Evolutionary conservation across 129 eudicot species (phyloP).

Genomic region (Tagetes patula): DNA sequence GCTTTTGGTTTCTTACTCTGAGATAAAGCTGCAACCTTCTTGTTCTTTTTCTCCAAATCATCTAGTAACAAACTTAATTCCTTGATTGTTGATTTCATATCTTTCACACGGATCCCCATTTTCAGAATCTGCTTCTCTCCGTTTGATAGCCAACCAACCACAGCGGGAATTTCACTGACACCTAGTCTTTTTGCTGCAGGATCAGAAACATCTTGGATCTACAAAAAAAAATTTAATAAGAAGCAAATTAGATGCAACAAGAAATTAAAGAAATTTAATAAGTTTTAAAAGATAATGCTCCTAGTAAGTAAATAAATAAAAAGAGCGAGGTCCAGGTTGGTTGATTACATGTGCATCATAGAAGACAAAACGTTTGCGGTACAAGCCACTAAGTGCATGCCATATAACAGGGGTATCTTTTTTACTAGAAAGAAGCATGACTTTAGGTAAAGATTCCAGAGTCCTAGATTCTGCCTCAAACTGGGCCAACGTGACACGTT

Average conservation of each 20-base stretch:
- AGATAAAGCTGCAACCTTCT: conserved; percentile 45
- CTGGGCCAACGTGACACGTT: conserved; percentile 48
- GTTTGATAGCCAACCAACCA: conserved; percentile 89
- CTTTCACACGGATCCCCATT: conserved; percentile 74
- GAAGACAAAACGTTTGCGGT: conserved; percentile 57
- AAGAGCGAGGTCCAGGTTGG: not conserved
- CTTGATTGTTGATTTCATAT: conserved; percentile 69
- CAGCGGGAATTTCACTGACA: conserved; percentile 76
- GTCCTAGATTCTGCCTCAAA: conserved; percentile 41
- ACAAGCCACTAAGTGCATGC: conserved; percentile 89
- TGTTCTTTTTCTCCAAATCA: conserved; percentile 71
- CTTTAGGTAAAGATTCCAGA: conserved; percentile 55
- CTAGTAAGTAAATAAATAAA: not conserved
- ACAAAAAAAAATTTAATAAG: not conserved
- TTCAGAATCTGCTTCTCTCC: conserved; percentile 74
- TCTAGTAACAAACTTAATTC: conserved; percentile 64
- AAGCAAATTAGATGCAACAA: not conserved
- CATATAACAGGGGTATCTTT: conserved; percentile 89
- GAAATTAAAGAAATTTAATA: not conserved
- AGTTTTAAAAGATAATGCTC: not conserved
- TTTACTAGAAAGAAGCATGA: conserved; percentile 81
- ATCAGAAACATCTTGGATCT: conserved; percentile 84
- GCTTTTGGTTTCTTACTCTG: conserved; percentile 34
- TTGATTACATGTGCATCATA: conserved; percentile 74
- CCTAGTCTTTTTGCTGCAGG: conserved; percentile 53